These are phyloP conservation scores for Cucumis cinereus DNA, from an alignment of 306 rosid genomes.

Conservation along the genomic window DNA sequence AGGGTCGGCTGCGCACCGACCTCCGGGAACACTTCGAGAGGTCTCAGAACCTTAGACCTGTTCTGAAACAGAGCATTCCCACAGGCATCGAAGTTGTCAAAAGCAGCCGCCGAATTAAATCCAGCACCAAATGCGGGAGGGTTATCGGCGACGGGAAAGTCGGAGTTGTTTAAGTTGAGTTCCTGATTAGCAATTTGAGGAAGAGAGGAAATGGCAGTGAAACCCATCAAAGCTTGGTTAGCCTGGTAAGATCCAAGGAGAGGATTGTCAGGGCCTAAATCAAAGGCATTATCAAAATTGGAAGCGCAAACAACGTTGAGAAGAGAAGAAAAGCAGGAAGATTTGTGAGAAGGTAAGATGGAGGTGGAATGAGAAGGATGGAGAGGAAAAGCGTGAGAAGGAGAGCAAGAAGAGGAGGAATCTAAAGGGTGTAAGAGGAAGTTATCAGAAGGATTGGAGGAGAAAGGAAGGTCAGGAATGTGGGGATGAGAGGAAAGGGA, in stretches of 20 bases:
- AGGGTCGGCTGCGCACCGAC: slow-evolving; percentile 60
- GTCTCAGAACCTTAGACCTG: slow-evolving; percentile 35
- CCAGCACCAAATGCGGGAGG: slow-evolving; percentile 8
- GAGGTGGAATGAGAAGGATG: slow-evolving; percentile 44
- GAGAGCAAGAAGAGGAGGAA: slow-evolving; percentile 50
- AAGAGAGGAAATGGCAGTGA: slow-evolving; percentile 24
- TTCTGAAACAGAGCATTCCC: slow-evolving; percentile 31
- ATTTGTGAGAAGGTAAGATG: slow-evolving; percentile 43
- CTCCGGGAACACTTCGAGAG: slow-evolving; percentile 33
- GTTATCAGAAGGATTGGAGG: slow-evolving; percentile 19
- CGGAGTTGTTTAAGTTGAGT: slow-evolving; percentile 27
- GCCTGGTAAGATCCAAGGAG: slow-evolving; percentile 24
- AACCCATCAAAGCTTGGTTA: slow-evolving; percentile 24
- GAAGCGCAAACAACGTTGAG: slow-evolving; percentile 20
- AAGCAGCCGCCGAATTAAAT: slow-evolving; percentile 11
- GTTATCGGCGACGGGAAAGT: slow-evolving; percentile 23
- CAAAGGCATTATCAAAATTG: slow-evolving; percentile 45
- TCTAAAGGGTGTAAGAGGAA: slow-evolving; percentile 39
- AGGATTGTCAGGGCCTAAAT: slow-evolving; percentile 35
- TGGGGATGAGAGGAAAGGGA: slow-evolving; percentile 23
- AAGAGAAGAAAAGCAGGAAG: slow-evolving; percentile 33
- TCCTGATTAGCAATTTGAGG: slow-evolving; percentile 21
- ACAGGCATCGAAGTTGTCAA: slow-evolving; percentile 32
- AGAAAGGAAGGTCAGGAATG: slow-evolving; percentile 25
- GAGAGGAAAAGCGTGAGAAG: slow-evolving; percentile 45